These are phyloP conservation scores for Fusarium clavum DNA, from an alignment of 2,329 filamentous ascomycete species.

Conservation along the genomic window DNA sequence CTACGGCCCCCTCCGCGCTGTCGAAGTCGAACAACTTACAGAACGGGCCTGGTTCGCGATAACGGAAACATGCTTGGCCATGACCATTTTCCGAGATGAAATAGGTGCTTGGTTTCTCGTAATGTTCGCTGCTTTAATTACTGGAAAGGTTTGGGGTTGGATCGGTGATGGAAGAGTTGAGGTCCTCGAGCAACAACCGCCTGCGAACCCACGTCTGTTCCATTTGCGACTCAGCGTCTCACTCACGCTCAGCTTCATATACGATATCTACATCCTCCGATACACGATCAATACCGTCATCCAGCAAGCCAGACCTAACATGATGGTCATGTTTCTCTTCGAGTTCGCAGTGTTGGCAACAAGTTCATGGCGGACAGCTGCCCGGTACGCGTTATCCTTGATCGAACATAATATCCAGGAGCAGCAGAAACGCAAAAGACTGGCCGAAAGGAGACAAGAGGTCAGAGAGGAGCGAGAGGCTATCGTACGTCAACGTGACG, in stretches of 20 bases:
- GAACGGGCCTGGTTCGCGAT: slow-evolving; percentile 99
- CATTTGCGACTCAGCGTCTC: slow-evolving; percentile 85
- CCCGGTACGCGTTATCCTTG: slow-evolving; percentile 82
- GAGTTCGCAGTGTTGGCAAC: slow-evolving; percentile 92
- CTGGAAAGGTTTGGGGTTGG: slow-evolving; percentile 98
- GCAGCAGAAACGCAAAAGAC: slow-evolving; percentile 76
- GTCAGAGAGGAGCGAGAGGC: slow-evolving; percentile 69
- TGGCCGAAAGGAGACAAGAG: slow-evolving; percentile 76
- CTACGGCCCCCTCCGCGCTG: slow-evolving; percentile 88
- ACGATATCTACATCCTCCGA: slow-evolving; percentile 81
- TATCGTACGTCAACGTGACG: slow-evolving; percentile 62
- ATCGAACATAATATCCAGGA: slow-evolving; percentile 80
- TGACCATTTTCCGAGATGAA: slow-evolving; percentile 98
- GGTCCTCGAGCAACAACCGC: slow-evolving; percentile 93
- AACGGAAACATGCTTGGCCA: slow-evolving; percentile 94
- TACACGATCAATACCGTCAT: slow-evolving; percentile 88
- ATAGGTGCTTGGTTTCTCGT: slow-evolving; percentile 93
- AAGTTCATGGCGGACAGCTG: slow-evolving; percentile 80
- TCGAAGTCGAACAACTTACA: slow-evolving; percentile 96
- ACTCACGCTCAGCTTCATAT: slow-evolving; percentile 80
- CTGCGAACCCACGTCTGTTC: slow-evolving; percentile 87
- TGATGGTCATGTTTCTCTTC: slow-evolving; percentile 99
- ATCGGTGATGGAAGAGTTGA: slow-evolving; percentile 96
- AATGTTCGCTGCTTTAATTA: slow-evolving; percentile 94
- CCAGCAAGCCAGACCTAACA: slow-evolving; percentile 88